Percentiles rank a stretch among this genome's conserved stretches.
phyloP scores from a whole-genome alignment of 164 flowering plant genomes.

The Tetrastigma voinierianum region DNA sequence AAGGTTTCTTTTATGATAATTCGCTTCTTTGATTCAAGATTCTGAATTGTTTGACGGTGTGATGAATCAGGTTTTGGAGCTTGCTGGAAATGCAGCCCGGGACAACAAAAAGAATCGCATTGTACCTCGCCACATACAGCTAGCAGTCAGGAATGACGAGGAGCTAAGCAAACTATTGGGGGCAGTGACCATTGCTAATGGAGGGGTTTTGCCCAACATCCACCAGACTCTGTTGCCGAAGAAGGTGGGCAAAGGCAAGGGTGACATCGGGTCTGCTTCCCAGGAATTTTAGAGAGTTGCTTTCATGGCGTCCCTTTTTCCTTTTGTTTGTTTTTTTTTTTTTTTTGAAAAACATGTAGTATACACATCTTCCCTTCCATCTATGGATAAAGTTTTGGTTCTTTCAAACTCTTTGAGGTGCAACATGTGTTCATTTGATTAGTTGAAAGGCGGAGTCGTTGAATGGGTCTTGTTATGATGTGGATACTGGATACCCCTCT shows the following conservation, averaged over 20 bases:
- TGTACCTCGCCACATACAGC: constrained; percentile 53
- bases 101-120: constrained; percentile 57
- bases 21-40: not conserved
- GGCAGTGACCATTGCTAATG: constrained; percentile 52
- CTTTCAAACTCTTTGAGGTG: too few species aligned
- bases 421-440: too few species aligned
- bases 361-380: too few species aligned
- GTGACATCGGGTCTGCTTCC: constrained; percentile 44
- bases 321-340: too few species aligned
- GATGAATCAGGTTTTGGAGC: constrained; percentile 38
- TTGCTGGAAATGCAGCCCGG: constrained; percentile 56
- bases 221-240: constrained; percentile 37
- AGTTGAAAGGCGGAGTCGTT: too few species aligned
- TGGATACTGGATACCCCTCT: too few species aligned
- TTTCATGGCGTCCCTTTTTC: too few species aligned
- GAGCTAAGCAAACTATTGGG: constrained; percentile 54
- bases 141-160: constrained; percentile 56
- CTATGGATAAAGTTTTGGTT: too few species aligned
- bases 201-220: constrained; percentile 55
- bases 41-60: not conserved
- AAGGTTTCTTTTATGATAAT: too few species aligned
- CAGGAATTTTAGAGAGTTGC: constrained; percentile 28
- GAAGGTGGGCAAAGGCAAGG: constrained; percentile 37
- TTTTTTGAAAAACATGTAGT: too few species aligned
- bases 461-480: too few species aligned